These are phyloP conservation scores for Phytopythium mirpurense DNA, from an alignment of 352 stramenopile genomes.

Conservation along the genomic window DNA sequence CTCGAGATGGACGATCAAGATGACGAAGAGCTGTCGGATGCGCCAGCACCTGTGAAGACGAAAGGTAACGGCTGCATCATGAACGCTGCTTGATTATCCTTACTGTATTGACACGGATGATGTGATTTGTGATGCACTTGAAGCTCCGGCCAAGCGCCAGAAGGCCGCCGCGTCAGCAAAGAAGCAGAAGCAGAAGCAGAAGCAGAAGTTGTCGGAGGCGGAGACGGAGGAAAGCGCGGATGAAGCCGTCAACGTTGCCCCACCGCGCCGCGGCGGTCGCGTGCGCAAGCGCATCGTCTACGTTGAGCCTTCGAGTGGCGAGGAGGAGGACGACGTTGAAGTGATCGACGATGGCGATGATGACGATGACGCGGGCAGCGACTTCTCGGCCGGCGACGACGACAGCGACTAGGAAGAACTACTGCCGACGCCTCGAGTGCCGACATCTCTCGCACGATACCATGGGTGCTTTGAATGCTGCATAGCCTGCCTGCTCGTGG, in stretches of 20 bases:
- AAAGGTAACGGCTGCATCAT: slow-evolving; percentile 9
- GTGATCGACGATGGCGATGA: slow-evolving; percentile 23
- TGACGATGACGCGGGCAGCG: slow-evolving; percentile 39
- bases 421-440: too few relatives aligned
- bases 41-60: background rate
- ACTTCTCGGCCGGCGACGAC: slow-evolving; percentile 43
- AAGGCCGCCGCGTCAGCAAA: background rate
- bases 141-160: slow-evolving; percentile 18
- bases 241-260: slow-evolving; percentile 16
- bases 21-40: background rate
- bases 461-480: too few relatives aligned
- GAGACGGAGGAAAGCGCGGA: slow-evolving; percentile 8
- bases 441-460: too few relatives aligned
- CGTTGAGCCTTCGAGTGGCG: slow-evolving; percentile 48
- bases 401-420: slow-evolving; percentile 48
- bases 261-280: slow-evolving; percentile 28
- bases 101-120: background rate
- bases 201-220: slow-evolving; percentile 1
- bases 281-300: slow-evolving; percentile 45
- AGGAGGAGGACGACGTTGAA: slow-evolving; percentile 29
- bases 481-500: background rate
- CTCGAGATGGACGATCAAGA: slow-evolving; percentile 4
- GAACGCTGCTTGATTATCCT: background rate
- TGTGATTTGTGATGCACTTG: background rate
- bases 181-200: too few relatives aligned